phyloP scores from a whole-genome alignment of 768 basidiomycete species.

The Scleroderma bovista region DNA sequence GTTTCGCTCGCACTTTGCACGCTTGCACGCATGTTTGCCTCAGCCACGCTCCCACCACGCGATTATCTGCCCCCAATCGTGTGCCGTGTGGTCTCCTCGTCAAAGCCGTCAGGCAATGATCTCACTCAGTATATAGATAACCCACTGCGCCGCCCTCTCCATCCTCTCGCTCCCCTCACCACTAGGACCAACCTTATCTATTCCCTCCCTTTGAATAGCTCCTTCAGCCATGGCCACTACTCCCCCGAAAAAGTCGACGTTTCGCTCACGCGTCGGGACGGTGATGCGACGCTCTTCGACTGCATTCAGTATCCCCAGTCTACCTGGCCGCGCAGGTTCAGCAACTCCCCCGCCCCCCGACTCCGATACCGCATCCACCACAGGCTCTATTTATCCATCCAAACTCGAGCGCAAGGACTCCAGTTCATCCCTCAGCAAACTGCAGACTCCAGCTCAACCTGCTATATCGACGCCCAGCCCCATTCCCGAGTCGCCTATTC shows the following conservation, averaged over 20 bases:
- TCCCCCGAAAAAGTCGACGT: conserved; percentile 34
- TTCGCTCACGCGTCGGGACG: conserved; percentile 57
- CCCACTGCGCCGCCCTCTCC: conserved; percentile 7
- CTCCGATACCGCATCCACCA: conserved; percentile 21
- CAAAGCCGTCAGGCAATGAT: conserved; percentile 33
- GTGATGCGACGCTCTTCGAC: conserved; percentile 60
- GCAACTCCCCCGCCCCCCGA: conserved; percentile 20
- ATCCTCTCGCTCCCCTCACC: conserved; percentile 15
- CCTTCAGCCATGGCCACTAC: conserved; percentile 20
- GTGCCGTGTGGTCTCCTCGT: conserved; percentile 29
- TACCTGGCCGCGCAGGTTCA: conserved; percentile 26
- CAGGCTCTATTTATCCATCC: conserved; percentile 21
- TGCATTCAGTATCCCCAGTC: conserved; percentile 37
- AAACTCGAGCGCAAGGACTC: conserved; percentile 27
- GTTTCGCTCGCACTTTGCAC: not conserved
- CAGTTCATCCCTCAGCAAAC: conserved; percentile 25
- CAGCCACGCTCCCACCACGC: conserved; percentile 23
- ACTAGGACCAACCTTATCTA: conserved; percentile 12
- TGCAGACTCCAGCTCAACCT: conserved; percentile 30
- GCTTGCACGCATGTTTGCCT: conserved; percentile 28
- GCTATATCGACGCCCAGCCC: conserved; percentile 45
- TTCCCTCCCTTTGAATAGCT: not conserved
- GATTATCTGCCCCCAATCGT: conserved; percentile 32
- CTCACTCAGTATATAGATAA: conserved; percentile 30
- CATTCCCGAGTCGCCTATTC: conserved; percentile 63